phyloP scores from a whole-genome alignment of 1,284 basidiomycete genomes.

The Sparassis latifolia region DNA sequence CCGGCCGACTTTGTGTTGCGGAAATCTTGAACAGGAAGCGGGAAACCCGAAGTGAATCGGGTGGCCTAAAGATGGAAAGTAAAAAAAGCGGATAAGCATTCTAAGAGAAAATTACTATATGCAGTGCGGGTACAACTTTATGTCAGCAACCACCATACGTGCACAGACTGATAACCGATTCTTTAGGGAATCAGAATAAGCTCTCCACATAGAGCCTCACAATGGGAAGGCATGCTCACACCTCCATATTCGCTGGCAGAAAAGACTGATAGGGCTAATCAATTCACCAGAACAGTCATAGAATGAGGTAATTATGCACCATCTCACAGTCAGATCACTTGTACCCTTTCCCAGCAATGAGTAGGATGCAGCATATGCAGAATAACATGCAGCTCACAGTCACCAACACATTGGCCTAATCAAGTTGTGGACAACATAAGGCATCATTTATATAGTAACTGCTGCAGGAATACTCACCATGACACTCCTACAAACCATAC shows the following conservation, averaged over 20 bases:
- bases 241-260: constrained; percentile 1
- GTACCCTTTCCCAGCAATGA: neutral
- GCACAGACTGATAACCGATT: too few species aligned
- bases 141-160: too few species aligned
- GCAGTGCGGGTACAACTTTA: too few species aligned
- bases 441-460: neutral
- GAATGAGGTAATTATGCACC: neutral
- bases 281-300: neutral
- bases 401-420: constrained; percentile 3
- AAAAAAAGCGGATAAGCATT: too few species aligned
- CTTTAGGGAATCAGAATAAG: too few species aligned
- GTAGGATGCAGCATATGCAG: neutral
- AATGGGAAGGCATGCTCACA: neutral
- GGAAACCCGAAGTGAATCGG: too few species aligned
- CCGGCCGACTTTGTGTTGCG: too few species aligned
- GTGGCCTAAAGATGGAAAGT: too few species aligned
- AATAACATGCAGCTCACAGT: neutral
- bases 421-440: neutral
- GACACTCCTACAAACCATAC: constrained; percentile 1
- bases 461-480: neutral
- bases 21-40: too few species aligned
- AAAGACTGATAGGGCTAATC: neutral
- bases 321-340: constrained; percentile 1
- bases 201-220: too few species aligned
- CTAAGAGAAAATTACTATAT: too few species aligned